These are phyloP conservation scores for Colletotrichum liriopes DNA, from an alignment of 2,329 filamentous ascomycete species.

Conservation along the genomic window DNA sequence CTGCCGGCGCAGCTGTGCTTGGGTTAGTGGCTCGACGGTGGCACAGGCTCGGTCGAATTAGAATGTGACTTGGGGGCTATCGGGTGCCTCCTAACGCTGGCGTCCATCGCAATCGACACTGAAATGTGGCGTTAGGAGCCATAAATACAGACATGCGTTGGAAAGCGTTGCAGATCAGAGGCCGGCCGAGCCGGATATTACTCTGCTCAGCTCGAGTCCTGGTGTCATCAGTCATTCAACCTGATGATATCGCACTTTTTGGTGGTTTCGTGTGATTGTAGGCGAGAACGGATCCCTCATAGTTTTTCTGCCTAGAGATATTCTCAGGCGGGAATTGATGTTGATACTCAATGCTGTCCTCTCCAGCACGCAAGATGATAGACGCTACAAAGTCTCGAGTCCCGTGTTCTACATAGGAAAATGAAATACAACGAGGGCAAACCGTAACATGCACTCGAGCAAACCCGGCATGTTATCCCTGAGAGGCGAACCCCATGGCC, in stretches of 20 bases:
- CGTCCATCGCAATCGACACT: background rate
- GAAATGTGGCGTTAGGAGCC: background rate
- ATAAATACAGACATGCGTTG: background rate
- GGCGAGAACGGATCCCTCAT: background rate
- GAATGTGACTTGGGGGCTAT: constrained; percentile 9
- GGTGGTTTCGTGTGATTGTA: background rate
- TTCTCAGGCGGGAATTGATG: too few species aligned
- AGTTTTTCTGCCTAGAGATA: too few species aligned
- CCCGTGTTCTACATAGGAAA: too few species aligned
- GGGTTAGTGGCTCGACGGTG: constrained; percentile 1
- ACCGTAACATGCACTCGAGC: background rate
- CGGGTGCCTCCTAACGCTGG: constrained; percentile 2
- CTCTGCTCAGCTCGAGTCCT: background rate
- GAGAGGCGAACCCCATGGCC: background rate
- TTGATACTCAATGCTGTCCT: background rate
- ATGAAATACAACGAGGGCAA: background rate
- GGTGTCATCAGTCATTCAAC: too few species aligned
- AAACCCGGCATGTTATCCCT: background rate
- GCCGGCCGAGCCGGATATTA: background rate
- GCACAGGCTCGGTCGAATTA: constrained; percentile 4
- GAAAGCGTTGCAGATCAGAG: background rate
- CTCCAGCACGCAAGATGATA: too few species aligned
- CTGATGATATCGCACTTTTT: background rate
- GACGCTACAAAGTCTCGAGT: background rate
- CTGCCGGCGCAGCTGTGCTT: background rate